Percentiles rank a stretch among this genome's conserved stretches.
phyloP scores from a whole-genome alignment of 345 rosid species.

The Hypericum perforatum region DNA sequence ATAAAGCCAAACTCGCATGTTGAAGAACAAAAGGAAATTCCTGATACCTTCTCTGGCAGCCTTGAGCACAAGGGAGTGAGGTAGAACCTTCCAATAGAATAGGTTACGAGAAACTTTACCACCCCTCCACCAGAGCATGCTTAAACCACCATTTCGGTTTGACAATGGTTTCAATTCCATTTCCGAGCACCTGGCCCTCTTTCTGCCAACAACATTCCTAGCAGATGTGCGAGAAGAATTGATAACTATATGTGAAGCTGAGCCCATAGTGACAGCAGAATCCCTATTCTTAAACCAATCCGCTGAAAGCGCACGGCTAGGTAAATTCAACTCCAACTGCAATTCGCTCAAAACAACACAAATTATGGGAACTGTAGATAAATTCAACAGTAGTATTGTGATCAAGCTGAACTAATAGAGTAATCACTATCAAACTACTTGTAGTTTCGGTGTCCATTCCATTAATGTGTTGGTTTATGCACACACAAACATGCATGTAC shows the following conservation, averaged over 20 bases:
- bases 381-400: too few species aligned
- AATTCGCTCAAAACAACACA: slow-evolving; percentile 17
- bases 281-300: slow-evolving; percentile 84
- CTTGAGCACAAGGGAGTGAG: slow-evolving; percentile 50
- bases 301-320: slow-evolving; percentile 54
- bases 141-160: slow-evolving; percentile 49
- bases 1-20: slow-evolving; percentile 2
- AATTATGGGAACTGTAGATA: slow-evolving; percentile 1
- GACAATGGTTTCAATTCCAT: slow-evolving; percentile 39
- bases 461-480: too few species aligned
- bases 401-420: too few species aligned
- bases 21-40: slow-evolving; percentile 15
- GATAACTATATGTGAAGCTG: slow-evolving; percentile 58
- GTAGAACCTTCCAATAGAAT: slow-evolving; percentile 82
- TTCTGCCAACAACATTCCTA: slow-evolving; percentile 60
- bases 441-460: too few species aligned
- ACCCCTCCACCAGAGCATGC: slow-evolving; percentile 95
- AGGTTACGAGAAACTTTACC: slow-evolving; percentile 66
- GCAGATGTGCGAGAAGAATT: slow-evolving; percentile 44
- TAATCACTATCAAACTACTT: too few species aligned
- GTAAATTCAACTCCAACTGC: slow-evolving; percentile 81
- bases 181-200: slow-evolving; percentile 40
- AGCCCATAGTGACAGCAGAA: slow-evolving; percentile 49
- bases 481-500: too few species aligned
- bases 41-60: slow-evolving; percentile 88